Evolutionary conservation across 2,329 filamentous ascomycete species (phyloP).

Genomic region (Diplodia corticola): DNA sequence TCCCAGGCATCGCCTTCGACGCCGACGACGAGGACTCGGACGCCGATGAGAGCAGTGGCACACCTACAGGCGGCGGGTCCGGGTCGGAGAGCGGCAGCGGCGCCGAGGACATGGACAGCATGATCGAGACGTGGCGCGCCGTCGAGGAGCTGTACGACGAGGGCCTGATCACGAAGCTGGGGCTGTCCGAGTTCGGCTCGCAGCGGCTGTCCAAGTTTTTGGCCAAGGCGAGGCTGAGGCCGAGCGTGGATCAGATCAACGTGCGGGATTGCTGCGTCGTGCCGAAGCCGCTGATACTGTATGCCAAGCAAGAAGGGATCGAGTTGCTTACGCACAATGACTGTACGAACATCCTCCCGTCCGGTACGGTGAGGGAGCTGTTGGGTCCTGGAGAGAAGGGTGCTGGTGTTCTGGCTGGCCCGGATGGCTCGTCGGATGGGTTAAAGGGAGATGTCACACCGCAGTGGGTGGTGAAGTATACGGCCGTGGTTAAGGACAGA

Average conservation of each 20-base stretch:
- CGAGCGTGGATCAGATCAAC: constrained; percentile 93
- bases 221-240: constrained; percentile 66
- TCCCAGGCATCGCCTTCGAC: constrained; percentile 90
- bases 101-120: constrained; percentile 58
- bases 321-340: constrained; percentile 93
- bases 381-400: constrained; percentile 71
- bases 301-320: constrained; percentile 80
- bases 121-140: constrained; percentile 67
- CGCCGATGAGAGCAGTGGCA: constrained; percentile 39
- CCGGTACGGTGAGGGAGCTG: constrained; percentile 80
- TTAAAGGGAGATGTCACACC: constrained; percentile 77
- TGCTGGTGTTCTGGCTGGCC: constrained; percentile 71
- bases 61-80: constrained; percentile 17
- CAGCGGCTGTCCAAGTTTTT: constrained; percentile 80
- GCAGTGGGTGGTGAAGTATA: constrained; percentile 97
- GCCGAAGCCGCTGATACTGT: constrained; percentile 78
- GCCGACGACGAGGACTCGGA: constrained; percentile 83
- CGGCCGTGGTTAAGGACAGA: constrained; percentile 87
- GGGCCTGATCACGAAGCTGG: constrained; percentile 73
- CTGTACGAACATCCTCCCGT: constrained; percentile 85
- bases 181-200: constrained; percentile 87
- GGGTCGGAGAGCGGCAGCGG: constrained; percentile 34
- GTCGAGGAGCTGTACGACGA: constrained; percentile 72
- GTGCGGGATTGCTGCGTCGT: constrained; percentile 94
- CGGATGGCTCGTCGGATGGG: constrained; percentile 55